Evolutionary conservation across 495 filamentous ascomycete species (phyloP), one percentile per base, ranked within the genome.

Genomic region (Talaromyces wortmannii): DNA sequence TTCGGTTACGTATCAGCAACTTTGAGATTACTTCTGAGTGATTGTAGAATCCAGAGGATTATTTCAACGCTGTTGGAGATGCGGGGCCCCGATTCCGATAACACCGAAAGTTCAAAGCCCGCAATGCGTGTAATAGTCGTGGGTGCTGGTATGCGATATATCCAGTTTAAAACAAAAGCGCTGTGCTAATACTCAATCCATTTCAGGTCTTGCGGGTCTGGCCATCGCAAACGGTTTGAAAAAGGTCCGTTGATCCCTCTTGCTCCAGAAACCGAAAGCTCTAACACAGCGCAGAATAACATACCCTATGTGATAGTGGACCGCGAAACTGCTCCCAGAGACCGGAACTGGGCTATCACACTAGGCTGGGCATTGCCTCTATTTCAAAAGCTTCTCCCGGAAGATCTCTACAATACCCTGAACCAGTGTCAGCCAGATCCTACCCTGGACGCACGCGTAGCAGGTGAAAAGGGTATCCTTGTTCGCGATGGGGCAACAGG

Each of bases 71-170:
- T 23, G 23, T 23, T 23, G 23, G 23, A 23, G 4, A 23, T 23
- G 23, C 23, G 23, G 23, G 23, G 23, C 4, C 23, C 23, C 23
- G 23, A 1, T 23, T 23, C 23, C 23, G 23, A 23, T 23, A 23
- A 23, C 23, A 4, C 23, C 23, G 23, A 23, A 2, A 4, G 2
- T 23, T 23, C 23, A 23, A 23, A 51, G 33, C 30, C 10, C 2
- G 31, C 49, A 5, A 51, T 51, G 49, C 49, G 49, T 33, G 49
- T 51, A 5, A 51, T 51, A 42, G 33, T 51, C 12, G 49, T 51
- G 12, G 49, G 49, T 17, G 30, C 49, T 23, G 49, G 49, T 51
- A 23, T 10, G 49, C 2, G 6, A 51, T 23, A 23, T 4, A 12
- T 40, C 2, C 7, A 46, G 2, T 15, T 1, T 7, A 1, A 8